phyloP scores from a whole-genome alignment of 441 rosid genomes.

The Theobroma grandiflorum region DNA sequence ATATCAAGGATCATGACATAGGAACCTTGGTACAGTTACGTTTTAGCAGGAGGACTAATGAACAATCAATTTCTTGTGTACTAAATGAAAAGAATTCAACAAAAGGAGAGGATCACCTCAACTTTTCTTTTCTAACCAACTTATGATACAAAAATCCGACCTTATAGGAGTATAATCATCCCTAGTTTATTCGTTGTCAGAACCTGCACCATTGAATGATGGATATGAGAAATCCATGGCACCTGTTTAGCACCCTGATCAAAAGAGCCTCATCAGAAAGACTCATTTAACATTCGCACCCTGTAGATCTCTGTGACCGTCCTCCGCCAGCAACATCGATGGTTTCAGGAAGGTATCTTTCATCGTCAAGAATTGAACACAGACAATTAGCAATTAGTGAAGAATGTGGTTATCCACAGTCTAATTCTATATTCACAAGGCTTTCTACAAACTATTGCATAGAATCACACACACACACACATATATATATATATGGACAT shows the following conservation, averaged over 20 bases:
- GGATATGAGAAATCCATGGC: neutral
- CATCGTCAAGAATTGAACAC: constrained; percentile 25
- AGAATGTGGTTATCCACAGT: neutral
- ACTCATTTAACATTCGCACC: constrained; percentile 63
- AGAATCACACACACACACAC: neutral
- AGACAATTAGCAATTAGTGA: constrained; percentile 7
- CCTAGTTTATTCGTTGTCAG: constrained; percentile 14
- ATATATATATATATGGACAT: neutral
- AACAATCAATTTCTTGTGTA: neutral
- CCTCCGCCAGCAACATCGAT: constrained; percentile 68
- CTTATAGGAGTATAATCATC: constrained; percentile 6
- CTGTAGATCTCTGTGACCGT: constrained; percentile 65
- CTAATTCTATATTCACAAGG: neutral
- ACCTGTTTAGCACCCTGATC: neutral
- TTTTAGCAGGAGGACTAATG: neutral
- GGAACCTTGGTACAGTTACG: neutral
- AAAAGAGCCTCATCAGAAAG: neutral
- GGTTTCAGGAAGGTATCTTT: constrained; percentile 77
- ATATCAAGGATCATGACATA: neutral
- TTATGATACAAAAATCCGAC: constrained; percentile 15
- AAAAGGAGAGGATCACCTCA: constrained; percentile 3
- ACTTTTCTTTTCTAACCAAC: constrained; percentile 3
- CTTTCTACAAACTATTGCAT: neutral
- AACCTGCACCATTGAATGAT: constrained; percentile 14
- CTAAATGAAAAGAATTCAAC: neutral